Evolutionary conservation across 2,329 filamentous ascomycete genomes (phyloP).

Genomic region (Trichoderma harzianum): DNA sequence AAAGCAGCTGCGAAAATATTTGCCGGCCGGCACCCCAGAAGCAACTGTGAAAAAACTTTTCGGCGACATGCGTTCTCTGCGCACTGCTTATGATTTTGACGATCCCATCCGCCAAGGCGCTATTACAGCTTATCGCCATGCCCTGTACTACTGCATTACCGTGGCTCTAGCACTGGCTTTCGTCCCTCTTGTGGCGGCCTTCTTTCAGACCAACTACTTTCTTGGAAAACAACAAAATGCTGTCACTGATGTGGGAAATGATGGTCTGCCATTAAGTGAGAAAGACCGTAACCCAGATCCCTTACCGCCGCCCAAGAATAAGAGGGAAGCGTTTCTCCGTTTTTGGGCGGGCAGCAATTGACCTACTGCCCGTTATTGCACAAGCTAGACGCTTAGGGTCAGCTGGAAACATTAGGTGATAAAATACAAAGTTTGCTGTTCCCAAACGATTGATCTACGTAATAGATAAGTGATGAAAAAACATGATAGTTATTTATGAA

Average conservation of each 20-base stretch:
- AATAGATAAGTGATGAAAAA: neutral
- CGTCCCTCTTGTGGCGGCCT: constrained; percentile 33
- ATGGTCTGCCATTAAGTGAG: constrained; percentile 24
- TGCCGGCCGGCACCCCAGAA: constrained; percentile 23
- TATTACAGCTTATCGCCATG: constrained; percentile 31
- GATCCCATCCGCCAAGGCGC: constrained; percentile 34
- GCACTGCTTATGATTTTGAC: constrained; percentile 30
- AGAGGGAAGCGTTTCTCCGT: constrained; percentile 28
- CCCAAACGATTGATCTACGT: neutral
- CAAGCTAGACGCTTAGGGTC: neutral
- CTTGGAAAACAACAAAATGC: constrained; percentile 32
- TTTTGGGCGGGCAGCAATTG: constrained; percentile 26
- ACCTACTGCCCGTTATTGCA: neutral
- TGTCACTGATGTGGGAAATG: constrained; percentile 29
- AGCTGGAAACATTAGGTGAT: neutral
- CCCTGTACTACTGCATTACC: constrained; percentile 35
- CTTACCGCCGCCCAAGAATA: constrained; percentile 21
- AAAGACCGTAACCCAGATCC: constrained; percentile 23
- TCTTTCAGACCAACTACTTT: constrained; percentile 39
- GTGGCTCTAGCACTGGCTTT: constrained; percentile 32
- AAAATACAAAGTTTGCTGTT: neutral
- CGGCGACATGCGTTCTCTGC: constrained; percentile 33
- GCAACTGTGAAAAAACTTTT: constrained; percentile 30
- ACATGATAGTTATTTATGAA: neutral
- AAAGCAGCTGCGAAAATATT: constrained; percentile 24